Evolutionary conservation across 2,329 filamentous ascomycete species (phyloP), one percentile per base, ranked within the genome.

Genomic region (Aspergillus fumigatiaffinis): DNA sequence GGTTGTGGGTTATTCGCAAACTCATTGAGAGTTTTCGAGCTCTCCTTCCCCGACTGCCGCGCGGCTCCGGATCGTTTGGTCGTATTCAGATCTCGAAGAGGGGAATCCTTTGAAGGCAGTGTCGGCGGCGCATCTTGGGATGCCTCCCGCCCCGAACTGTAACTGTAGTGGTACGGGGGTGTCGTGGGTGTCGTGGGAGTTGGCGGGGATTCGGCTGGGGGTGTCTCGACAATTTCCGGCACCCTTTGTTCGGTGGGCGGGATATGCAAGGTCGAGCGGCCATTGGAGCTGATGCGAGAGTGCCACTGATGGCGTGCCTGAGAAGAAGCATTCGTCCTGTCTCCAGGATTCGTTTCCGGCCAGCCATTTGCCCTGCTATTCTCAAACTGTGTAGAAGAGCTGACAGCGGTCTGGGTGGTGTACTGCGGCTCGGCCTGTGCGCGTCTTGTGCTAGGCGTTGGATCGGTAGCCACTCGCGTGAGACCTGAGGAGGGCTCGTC

Each of bases 1-100:
- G 85, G 80, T n/a, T 90, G 85, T 3, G 88, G 84, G 58, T 83
- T 82, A 29, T 83, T 83, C 9, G 83, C 80, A 62, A 89, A 82
- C 29, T 92, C 88, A 62, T 86, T 86, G 21, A 88, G 77, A 1
- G 80, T 84, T 51, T 83, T 79, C 51, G 74, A 64, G 58, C 59
- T 74, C 65, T 75, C 78, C 74, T 63, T 76, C 66, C 55, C 64
- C 49, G 72, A 55, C 52, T 67, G 64, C 54, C 66, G 68, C 54
- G 65, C 62, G 59, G 48, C 48, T 56, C 53, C 69, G 67, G 76
- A 62, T 54, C 73, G 69, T 63, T 74, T 68, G 38, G 53, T 74
- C 35, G 71, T 68, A 52, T 47, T 55, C 21, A 65, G 68, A 26
- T 70, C 68, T 41, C 61, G 56, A 51, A 62, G 61, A 29, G 63